phyloP scores from a whole-genome alignment of 192 early-diverging fungal genomes.

The Backusella luteola region DNA sequence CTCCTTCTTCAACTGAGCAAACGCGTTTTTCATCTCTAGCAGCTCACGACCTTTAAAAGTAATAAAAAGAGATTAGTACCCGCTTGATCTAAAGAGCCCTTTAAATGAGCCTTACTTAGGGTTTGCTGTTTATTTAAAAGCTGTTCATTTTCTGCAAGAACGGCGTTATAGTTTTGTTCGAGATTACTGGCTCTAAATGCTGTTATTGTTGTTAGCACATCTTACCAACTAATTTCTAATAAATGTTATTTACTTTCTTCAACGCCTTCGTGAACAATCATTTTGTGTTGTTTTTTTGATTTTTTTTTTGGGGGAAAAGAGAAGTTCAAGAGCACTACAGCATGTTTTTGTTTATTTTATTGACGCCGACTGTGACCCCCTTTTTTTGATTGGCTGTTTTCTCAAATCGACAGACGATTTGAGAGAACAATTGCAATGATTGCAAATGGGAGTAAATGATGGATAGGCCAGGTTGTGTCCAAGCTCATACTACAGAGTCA shows the following conservation, averaged over 20 bases:
- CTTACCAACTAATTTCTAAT: background rate
- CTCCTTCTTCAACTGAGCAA: background rate
- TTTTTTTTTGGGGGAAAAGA: too few species aligned
- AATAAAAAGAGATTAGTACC: background rate
- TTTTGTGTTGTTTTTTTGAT: background rate
- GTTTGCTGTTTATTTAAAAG: background rate
- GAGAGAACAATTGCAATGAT: too few species aligned
- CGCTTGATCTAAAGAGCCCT: background rate
- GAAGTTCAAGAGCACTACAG: too few species aligned
- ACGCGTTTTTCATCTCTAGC: background rate
- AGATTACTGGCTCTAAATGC: background rate
- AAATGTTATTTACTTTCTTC: background rate
- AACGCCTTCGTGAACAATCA: background rate
- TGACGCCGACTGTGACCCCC: too few species aligned
- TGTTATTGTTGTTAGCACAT: background rate
- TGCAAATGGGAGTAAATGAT: too few species aligned
- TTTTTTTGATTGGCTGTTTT: too few species aligned
- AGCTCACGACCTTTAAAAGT: background rate
- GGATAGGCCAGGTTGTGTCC: too few species aligned
- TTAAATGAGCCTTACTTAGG: background rate
- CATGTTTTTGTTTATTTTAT: too few species aligned
- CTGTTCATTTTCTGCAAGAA: background rate
- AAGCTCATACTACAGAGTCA: too few species aligned
- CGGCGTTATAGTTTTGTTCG: background rate
- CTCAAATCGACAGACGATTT: too few species aligned